Evolutionary conservation across 2,329 filamentous ascomycete genomes (phyloP).

Genomic region (Claviceps paspali): DNA sequence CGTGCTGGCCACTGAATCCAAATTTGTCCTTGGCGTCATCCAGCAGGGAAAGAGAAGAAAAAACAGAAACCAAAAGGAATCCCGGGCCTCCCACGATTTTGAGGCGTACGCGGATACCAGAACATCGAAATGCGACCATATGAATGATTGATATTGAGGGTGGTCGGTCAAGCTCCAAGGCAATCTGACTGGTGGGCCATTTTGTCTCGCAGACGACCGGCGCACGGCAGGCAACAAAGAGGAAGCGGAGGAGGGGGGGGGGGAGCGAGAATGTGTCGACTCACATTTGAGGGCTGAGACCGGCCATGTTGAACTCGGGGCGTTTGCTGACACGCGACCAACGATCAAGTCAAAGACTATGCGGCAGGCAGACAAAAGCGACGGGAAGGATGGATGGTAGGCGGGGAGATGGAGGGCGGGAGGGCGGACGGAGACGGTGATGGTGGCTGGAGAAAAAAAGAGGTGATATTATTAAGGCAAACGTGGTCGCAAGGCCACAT

Average conservation of each 20-base stretch:
- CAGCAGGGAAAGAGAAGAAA: neutral
- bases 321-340: slow-evolving; percentile 1
- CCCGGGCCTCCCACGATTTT: neutral
- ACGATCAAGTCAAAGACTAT: too few relatives aligned
- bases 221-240: neutral
- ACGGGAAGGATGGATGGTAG: too few relatives aligned
- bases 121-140: neutral
- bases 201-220: neutral
- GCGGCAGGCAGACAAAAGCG: too few relatives aligned
- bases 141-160: neutral
- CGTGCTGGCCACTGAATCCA: neutral
- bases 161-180: neutral
- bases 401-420: too few relatives aligned
- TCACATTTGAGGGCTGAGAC: slow-evolving; percentile 50
- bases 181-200: neutral
- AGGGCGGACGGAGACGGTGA: too few relatives aligned
- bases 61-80: too few relatives aligned
- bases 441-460: too few relatives aligned
- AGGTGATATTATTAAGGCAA: neutral
- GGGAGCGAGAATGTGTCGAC: slow-evolving; percentile 10
- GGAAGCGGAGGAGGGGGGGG: neutral
- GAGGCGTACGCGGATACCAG: neutral
- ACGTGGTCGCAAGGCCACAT: slow-evolving; percentile 5
- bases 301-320: slow-evolving; percentile 36
- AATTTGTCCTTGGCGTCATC: neutral